Evolutionary conservation across 805 yeast genomes (phyloP).

Genomic region (Henningerozyma blattae): DNA sequence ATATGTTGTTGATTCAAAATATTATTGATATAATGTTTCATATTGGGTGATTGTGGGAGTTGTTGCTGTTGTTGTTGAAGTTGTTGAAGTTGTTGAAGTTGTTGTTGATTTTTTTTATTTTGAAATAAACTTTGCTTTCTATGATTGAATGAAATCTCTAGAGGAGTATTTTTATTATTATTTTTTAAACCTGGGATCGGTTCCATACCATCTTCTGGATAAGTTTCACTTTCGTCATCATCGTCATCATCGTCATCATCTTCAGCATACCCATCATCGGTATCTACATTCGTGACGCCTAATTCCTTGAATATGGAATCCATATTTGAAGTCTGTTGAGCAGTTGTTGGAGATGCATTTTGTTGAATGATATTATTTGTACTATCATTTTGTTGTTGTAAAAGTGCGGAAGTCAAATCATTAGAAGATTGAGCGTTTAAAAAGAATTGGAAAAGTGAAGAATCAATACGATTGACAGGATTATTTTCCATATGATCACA

Average conservation of each 20-base stretch:
- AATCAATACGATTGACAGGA: background rate
- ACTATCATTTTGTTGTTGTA: constrained; percentile 1
- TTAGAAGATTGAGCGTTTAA: background rate
- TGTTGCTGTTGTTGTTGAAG: no score
- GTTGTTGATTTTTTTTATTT: no score
- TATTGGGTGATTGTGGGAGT: no score
- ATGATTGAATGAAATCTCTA: constrained; percentile 17
- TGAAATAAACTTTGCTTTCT: no score
- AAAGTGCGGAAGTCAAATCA: background rate
- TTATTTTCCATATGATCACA: constrained; percentile 1
- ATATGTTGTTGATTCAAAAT: no score
- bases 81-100: no score
- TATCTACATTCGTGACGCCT: constrained; percentile 9
- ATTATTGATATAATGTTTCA: no score
- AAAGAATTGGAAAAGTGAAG: background rate
- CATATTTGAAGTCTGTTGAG: no score
- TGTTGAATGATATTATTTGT: background rate
- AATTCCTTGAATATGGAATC: no score
- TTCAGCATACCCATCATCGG: constrained; percentile 22
- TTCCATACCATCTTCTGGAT: no score
- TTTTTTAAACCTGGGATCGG: no score
- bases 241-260: constrained; percentile 22
- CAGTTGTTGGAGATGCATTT: no score
- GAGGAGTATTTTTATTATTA: constrained; percentile 13
- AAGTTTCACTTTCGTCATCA: constrained; percentile 5